Conservation (phyloP, 164 flowering plant genomes). For the grape (Vitis vinifera) region DNA sequence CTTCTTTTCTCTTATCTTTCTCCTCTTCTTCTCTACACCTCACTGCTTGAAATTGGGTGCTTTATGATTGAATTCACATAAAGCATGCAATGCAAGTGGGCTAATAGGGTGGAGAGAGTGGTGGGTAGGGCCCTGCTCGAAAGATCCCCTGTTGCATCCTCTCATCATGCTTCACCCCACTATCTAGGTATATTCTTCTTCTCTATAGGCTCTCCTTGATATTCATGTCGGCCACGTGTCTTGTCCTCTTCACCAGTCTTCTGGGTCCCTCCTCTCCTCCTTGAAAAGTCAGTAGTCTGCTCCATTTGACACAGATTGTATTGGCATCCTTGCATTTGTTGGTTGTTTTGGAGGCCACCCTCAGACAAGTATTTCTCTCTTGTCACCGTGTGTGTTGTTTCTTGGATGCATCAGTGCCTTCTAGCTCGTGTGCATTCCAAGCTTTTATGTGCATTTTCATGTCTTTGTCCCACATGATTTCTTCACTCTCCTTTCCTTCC, state of each 20-base stretch:
- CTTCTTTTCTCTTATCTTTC: neutral
- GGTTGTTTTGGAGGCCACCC: constrained; percentile 31
- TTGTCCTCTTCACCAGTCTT: constrained; percentile 5
- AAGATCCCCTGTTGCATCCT: constrained; percentile 28
- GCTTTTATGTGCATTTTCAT: too few relatives aligned
- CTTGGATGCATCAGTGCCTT: neutral
- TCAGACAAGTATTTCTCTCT: constrained; percentile 14
- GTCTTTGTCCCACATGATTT: too few relatives aligned
- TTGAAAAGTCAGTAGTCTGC: too few relatives aligned
- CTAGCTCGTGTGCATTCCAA: neutral
- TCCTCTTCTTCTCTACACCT: too few relatives aligned
- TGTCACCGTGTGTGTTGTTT: neutral
- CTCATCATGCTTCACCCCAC: constrained; percentile 59
- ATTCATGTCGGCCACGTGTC: constrained; percentile 55
- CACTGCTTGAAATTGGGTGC: constrained; percentile 10
- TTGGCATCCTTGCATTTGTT: constrained; percentile 16
- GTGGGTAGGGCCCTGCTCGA: constrained; percentile 21
- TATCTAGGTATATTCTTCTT: constrained; percentile 41
- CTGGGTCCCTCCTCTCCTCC: constrained; percentile 5
- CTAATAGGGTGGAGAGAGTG: too few relatives aligned
- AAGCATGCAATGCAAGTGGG: constrained; percentile 33
- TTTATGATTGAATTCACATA: constrained; percentile 35
- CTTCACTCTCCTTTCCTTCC: neutral
- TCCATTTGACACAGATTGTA: constrained; percentile 24
- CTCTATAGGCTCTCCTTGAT: constrained; percentile 11